These are phyloP conservation scores for Ogataea zsoltii DNA, from an alignment of 805 yeast genomes.

Conservation along the genomic window DNA sequence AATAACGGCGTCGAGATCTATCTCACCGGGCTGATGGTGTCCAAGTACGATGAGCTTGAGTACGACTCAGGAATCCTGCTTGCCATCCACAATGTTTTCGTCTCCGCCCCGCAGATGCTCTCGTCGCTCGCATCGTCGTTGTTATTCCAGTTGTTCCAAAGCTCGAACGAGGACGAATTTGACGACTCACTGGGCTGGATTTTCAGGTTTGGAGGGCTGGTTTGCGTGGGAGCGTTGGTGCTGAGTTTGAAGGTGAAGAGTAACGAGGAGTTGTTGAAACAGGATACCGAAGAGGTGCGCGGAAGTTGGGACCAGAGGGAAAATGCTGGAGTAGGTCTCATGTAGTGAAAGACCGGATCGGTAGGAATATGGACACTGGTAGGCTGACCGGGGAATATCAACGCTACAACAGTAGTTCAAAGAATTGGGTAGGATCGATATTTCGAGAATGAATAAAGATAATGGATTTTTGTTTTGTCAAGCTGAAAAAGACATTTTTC, in stretches of 20 bases:
- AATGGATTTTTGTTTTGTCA: too few species aligned
- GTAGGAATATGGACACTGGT: too few species aligned
- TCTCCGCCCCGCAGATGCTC: constrained; percentile 57
- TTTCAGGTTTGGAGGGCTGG: constrained; percentile 54
- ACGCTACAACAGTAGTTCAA: too few species aligned
- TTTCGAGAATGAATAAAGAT: too few species aligned
- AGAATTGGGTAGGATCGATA: too few species aligned
- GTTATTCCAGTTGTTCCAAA: constrained; percentile 42
- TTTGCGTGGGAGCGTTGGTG: constrained; percentile 47
- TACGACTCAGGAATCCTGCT: constrained; percentile 57
- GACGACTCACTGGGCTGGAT: constrained; percentile 57
- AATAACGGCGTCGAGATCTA: constrained; percentile 17
- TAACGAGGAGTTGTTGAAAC: constrained; percentile 37
- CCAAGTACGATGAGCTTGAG: constrained; percentile 42
- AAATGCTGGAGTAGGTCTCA: neutral
- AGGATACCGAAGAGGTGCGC: constrained; percentile 29
- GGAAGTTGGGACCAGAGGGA: neutral
- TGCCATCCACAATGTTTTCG: constrained; percentile 59
- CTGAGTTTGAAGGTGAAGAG: constrained; percentile 45
- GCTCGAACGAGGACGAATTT: constrained; percentile 27
- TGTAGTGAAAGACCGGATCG: neutral
- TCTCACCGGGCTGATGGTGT: constrained; percentile 22
- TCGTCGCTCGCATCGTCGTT: constrained; percentile 50
- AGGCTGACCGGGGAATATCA: too few species aligned
- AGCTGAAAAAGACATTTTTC: too few species aligned